Base-by-base conservation (phyloP, 1,284 basidiomycete species). In the Cronartium ribicola region DNA sequence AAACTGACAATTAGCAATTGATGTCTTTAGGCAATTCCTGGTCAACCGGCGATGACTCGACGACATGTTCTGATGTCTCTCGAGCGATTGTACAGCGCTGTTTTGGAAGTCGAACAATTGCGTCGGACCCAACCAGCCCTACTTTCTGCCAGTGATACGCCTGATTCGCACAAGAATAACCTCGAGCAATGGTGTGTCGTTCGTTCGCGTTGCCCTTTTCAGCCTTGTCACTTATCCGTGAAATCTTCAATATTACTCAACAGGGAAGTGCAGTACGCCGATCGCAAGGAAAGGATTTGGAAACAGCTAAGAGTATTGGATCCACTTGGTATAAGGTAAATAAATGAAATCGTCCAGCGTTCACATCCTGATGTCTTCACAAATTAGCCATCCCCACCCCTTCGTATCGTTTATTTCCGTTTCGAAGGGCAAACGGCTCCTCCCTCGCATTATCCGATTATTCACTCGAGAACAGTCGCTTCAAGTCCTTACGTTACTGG, bases 351-450 rank as follows among this genome's bases (percentile, higher is more conserved):
- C 51, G 78, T 78, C 40, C 76, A 77, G 37, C 76, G 66, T 76
- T 74, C 75, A 55, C 46, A 66, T 69, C 62, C 65, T 59, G 48
- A 39, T 57, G 6, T 67, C 69, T 44, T 62, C 51, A 48, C 66
- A 64, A 44, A 76, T 41, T 78, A 93, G 92, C 79, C 86, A 90
- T 76, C 95, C 95, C 4, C 96, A 98, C 83, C 96, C 96, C 0
- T 98, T 99, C 83, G 89, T 98, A 78, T 93, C 94, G 1, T 85
- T 99, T 57, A 85, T 99, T 62, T 87, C 86, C 44, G 89, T 91
- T 2, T 86, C 88, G 77, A 99, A 99, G 83, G 96, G 96, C 75
- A 98, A 98, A 84, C 88, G 89, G 76, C 85, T 99, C 22, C 85
- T 99, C 55, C 90, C 93, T 3, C 89, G 96, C 46, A 87, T 94